A percentile compares a stretch with the other conserved stretches of the same genome.
phyloP scores from a whole-genome alignment of 805 yeast species.

The Aciculoconidium aculeatum region DNA sequence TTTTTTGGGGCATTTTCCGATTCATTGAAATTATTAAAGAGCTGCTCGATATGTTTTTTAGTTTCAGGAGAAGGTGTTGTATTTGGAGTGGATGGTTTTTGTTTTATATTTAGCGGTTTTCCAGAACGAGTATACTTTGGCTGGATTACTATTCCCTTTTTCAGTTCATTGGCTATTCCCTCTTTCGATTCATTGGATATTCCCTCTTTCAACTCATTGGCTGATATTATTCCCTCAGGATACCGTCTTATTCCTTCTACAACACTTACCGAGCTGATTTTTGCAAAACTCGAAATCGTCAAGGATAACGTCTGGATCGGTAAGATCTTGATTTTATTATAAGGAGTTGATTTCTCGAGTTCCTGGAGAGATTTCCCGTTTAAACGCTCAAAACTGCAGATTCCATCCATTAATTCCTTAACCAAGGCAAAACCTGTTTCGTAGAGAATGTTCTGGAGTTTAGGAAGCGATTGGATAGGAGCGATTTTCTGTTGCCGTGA shows the following conservation, averaged over 20 bases:
- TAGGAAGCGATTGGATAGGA: conserved; percentile 29
- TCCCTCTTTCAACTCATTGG: conserved; percentile 22
- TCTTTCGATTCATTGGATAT: conserved; percentile 14
- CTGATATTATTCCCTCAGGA: conserved; percentile 10
- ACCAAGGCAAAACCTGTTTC: conserved; percentile 30
- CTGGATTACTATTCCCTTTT: no score
- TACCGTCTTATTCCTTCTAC: conserved; percentile 15
- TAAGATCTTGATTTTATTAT: conserved; percentile 18
- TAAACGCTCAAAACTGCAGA: conserved; percentile 15
- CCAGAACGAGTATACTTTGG: no score
- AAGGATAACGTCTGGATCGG: conserved; percentile 49
- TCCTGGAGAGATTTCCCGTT: conserved; percentile 14
- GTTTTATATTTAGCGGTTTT: background rate
- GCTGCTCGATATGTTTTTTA: conserved; percentile 16
- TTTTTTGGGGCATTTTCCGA: conserved; percentile 1
- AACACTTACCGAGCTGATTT: conserved; percentile 27
- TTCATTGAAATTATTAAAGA: conserved; percentile 18
- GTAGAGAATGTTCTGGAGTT: conserved; percentile 16
- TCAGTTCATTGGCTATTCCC: background rate
- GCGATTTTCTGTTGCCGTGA: conserved; percentile 41
- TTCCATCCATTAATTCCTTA: conserved; percentile 31
- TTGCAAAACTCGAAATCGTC: conserved; percentile 49
- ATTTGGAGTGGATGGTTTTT: conserved; percentile 6
- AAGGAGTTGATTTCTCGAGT: conserved; percentile 9
- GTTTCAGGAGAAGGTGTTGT: background rate